Evolutionary conservation across 257 asterid species (phyloP).

Genomic region (Plantago elongata): DNA sequence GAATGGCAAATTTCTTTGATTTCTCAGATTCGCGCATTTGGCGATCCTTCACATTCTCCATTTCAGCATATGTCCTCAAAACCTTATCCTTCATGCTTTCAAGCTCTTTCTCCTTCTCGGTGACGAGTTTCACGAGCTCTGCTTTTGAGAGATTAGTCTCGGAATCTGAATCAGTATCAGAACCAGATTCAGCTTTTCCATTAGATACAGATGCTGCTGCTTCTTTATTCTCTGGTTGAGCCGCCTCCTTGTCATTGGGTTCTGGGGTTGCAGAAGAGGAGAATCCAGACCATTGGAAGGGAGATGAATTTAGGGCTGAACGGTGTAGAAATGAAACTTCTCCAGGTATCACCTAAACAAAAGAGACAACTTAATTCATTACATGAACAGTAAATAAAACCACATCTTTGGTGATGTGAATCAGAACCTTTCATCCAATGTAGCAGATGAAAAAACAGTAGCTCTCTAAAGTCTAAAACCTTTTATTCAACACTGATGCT

Average conservation of each 20-base stretch:
- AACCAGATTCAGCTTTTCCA: conserved; percentile 57
- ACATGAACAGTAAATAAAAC: neutral
- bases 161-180: conserved; percentile 46
- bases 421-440: neutral
- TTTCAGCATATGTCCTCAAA: conserved; percentile 67
- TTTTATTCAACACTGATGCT: neutral
- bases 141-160: conserved; percentile 62
- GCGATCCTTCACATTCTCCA: conserved; percentile 78
- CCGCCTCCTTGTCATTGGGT: conserved; percentile 37
- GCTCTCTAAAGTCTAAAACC: neutral
- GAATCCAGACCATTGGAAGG: conserved; percentile 41
- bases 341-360: conserved; percentile 34
- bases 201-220: conserved; percentile 38
- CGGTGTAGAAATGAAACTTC: conserved; percentile 32
- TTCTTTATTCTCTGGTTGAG: conserved; percentile 33
- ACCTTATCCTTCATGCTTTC: conserved; percentile 63
- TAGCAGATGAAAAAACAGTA: neutral
- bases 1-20: conserved; percentile 76
- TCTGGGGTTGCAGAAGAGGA: conserved; percentile 62
- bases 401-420: neutral
- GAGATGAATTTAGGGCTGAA: conserved; percentile 28
- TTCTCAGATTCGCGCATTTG: conserved; percentile 79
- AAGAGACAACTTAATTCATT: conserved; percentile 8
- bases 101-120: conserved; percentile 66
- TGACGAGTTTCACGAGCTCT: conserved; percentile 66